phyloP scores from a whole-genome alignment of 441 rosid species.

The Syzygium malaccense region DNA sequence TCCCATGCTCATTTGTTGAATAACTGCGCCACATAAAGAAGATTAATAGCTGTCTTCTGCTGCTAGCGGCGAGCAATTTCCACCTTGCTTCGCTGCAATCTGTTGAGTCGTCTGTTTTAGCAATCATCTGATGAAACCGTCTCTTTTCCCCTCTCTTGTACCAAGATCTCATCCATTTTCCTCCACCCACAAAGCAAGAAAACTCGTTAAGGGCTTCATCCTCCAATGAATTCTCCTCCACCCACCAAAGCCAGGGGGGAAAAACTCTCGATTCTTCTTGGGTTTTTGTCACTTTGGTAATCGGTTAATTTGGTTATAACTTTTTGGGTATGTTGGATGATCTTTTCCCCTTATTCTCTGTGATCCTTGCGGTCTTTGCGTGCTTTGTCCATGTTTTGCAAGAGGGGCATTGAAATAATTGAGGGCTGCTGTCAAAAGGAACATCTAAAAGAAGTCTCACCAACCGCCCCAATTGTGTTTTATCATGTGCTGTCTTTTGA shows the following conservation, averaged over 20 bases:
- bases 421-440: neutral
- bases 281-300: accelerated
- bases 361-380: neutral
- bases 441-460: neutral
- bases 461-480: neutral
- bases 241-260: neutral
- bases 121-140: neutral
- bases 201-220: neutral
- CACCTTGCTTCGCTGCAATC: too few relatives aligned
- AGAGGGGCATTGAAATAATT: neutral
- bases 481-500: neutral
- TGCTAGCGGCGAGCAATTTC: neutral
- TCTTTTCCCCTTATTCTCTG: neutral
- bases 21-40: neutral
- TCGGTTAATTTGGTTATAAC: neutral
- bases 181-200: neutral
- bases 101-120: neutral
- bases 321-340: accelerated
- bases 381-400: neutral
- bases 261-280: neutral
- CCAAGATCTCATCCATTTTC: neutral
- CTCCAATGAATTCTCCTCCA: neutral
- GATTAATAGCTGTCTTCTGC: neutral
- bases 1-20: neutral
- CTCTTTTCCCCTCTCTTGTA: neutral